Evolutionary conservation across 441 rosid species (phyloP).

Genomic region (Arabidopsis lyrata): DNA sequence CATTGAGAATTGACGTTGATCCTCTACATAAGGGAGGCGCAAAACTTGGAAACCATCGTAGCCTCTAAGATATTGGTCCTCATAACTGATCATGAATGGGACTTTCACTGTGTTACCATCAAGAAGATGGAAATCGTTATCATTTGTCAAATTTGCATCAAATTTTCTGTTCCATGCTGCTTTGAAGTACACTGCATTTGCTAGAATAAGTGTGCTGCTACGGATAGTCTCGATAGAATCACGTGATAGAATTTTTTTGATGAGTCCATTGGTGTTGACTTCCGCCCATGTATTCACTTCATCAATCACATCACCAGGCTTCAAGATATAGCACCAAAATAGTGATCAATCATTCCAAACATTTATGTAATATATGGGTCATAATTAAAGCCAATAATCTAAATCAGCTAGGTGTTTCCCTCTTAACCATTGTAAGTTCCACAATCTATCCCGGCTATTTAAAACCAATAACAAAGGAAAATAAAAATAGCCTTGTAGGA

Average conservation of each 20-base stretch:
- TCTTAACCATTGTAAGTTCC: no score
- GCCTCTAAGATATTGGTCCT: constrained; percentile 52
- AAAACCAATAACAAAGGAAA: no score
- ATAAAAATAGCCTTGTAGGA: no score
- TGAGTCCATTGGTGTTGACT: constrained; percentile 66
- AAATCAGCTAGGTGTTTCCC: no score
- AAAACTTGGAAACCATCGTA: constrained; percentile 56
- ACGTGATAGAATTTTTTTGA: constrained; percentile 63
- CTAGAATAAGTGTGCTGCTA: constrained; percentile 56
- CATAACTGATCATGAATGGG: constrained; percentile 72
- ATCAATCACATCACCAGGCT: constrained; percentile 63
- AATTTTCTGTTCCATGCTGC: constrained; percentile 74
- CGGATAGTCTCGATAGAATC: constrained; percentile 47
- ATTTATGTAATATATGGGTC: no score
- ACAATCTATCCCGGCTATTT: no score
- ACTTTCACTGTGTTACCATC: constrained; percentile 58
- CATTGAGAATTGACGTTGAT: constrained; percentile 71
- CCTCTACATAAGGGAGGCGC: constrained; percentile 70
- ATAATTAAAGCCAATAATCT: no score
- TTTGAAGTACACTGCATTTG: constrained; percentile 86
- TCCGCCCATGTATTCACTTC: constrained; percentile 78
- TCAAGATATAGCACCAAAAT: background rate
- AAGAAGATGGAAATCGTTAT: constrained; percentile 65
- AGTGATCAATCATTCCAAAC: background rate
- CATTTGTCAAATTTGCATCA: constrained; percentile 60